A percentile compares a stretch with the other conserved stretches of the same genome.
phyloP scores from a whole-genome alignment of 352 stramenopile species.

The Thraustochytrium striatum region DNA sequence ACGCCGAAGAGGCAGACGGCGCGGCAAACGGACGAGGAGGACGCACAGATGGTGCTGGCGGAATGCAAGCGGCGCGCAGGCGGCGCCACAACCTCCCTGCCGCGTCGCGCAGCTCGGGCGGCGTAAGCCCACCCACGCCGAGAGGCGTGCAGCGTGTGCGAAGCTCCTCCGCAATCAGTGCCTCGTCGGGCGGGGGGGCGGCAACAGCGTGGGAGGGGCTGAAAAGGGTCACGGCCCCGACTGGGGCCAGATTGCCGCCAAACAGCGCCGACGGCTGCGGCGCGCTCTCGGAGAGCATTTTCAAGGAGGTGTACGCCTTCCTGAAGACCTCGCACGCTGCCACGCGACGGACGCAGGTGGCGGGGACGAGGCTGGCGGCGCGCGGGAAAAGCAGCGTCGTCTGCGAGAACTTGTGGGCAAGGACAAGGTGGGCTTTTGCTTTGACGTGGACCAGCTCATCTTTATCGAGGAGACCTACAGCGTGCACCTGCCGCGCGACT shows the following conservation, averaged over 20 bases:
- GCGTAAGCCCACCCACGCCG: not conserved
- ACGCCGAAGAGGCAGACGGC: no score
- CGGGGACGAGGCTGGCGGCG: not conserved
- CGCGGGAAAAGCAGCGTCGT: slow-evolving; percentile 2
- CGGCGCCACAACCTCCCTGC: no score
- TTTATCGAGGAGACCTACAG: slow-evolving; percentile 41
- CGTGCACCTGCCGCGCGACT: not conserved
- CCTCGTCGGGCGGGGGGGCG: not conserved
- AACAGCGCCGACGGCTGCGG: slow-evolving; percentile 12
- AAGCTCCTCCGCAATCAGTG: not conserved
- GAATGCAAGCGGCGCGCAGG: not conserved
- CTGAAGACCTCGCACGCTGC: slow-evolving; percentile 1
- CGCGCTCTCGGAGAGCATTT: not conserved
- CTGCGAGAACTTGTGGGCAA: slow-evolving; percentile 2
- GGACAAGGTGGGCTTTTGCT: slow-evolving; percentile 22
- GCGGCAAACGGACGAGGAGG: slow-evolving; percentile 25
- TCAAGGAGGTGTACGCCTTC: slow-evolving; percentile 34
- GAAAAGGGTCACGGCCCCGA: not conserved
- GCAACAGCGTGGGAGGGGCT: not conserved
- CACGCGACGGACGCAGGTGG: not conserved
- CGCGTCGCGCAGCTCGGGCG: not conserved
- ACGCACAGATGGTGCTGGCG: not conserved
- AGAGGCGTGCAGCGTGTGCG: not conserved
- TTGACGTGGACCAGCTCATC: slow-evolving; percentile 42
- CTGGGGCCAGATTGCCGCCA: slow-evolving; percentile 8